Conservation (phyloP, 352 stramenopile genomes). For the Phytophthora pini region DNA sequence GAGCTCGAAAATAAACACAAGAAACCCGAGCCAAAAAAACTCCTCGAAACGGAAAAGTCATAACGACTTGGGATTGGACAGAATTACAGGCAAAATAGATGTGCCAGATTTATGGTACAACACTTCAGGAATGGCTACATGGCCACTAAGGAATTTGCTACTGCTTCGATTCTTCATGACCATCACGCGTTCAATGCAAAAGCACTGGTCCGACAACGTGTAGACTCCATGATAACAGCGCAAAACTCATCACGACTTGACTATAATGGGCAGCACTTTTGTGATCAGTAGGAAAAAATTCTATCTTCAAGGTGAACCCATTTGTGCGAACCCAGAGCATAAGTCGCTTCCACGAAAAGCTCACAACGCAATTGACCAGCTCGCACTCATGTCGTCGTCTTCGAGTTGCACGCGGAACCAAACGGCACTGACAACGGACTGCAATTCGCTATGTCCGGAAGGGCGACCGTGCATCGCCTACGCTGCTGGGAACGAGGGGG, state of each 20-base stretch:
- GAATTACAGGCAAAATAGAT: neutral
- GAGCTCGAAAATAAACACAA: conserved; percentile 14
- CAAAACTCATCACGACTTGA: neutral
- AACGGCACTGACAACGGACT: conserved; percentile 57
- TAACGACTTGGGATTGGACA: conserved; percentile 30
- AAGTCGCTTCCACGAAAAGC: conserved; percentile 4
- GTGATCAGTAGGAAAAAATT: neutral
- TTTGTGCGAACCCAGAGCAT: conserved; percentile 10
- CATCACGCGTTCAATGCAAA: too few relatives aligned
- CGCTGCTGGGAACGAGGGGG: conserved; percentile 20
- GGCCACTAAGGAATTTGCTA: neutral
- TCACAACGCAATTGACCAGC: conserved; percentile 12
- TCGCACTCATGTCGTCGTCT: conserved; percentile 5
- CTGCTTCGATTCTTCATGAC: too few relatives aligned
- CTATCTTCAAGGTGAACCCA: conserved; percentile 27
- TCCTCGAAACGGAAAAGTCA: conserved; percentile 23
- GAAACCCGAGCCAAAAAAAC: conserved; percentile 11
- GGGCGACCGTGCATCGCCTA: conserved; percentile 69
- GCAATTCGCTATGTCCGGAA: conserved; percentile 47
- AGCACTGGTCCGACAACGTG: neutral
- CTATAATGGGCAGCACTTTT: neutral
- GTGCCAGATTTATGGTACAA: neutral
- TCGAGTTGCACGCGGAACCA: conserved; percentile 40
- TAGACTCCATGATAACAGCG: neutral
- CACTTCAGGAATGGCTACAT: neutral